These are phyloP conservation scores for Stephania japonica DNA, from an alignment of 164 flowering plant species.

Conservation along the genomic window DNA sequence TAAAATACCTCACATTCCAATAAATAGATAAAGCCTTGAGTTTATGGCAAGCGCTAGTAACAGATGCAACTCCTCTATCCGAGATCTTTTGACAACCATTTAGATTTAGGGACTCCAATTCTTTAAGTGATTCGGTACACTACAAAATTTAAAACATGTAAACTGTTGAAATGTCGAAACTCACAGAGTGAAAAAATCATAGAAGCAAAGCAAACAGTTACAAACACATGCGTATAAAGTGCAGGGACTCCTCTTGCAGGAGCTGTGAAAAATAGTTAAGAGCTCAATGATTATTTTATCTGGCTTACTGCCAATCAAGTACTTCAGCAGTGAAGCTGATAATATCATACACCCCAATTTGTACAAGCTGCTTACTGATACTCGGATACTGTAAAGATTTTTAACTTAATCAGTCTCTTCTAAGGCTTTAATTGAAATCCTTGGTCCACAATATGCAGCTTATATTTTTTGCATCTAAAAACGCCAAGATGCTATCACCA, in stretches of 20 bases:
- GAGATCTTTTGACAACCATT: conserved; percentile 94
- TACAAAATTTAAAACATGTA: conserved; percentile 11
- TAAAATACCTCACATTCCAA: conserved; percentile 84
- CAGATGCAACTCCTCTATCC: conserved; percentile 64
- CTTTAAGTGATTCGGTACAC: conserved; percentile 39
- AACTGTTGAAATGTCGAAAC: conserved; percentile 9
- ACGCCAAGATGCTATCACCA: not conserved
- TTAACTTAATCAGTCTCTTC: not conserved
- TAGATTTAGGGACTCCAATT: conserved; percentile 59
- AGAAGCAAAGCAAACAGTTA: not conserved
- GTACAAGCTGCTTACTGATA: not conserved
- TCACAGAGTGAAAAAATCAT: not conserved
- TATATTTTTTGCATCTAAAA: too few relatives aligned
- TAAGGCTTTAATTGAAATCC: not conserved
- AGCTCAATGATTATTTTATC: not conserved
- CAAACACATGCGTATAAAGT: not conserved
- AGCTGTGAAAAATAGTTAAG: not conserved
- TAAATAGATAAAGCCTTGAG: conserved; percentile 72
- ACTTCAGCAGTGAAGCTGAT: not conserved
- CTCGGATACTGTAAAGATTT: too few relatives aligned
- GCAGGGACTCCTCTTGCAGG: not conserved
- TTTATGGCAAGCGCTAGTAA: conserved; percentile 55
- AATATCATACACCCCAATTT: not conserved
- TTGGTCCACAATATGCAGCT: too few relatives aligned
- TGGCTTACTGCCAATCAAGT: not conserved